Percentiles rank a stretch among this genome's conserved stretches.
Evolutionary conservation across 179 eudicot genomes (phyloP).

Genomic region (Sideroxylon spinosum): DNA sequence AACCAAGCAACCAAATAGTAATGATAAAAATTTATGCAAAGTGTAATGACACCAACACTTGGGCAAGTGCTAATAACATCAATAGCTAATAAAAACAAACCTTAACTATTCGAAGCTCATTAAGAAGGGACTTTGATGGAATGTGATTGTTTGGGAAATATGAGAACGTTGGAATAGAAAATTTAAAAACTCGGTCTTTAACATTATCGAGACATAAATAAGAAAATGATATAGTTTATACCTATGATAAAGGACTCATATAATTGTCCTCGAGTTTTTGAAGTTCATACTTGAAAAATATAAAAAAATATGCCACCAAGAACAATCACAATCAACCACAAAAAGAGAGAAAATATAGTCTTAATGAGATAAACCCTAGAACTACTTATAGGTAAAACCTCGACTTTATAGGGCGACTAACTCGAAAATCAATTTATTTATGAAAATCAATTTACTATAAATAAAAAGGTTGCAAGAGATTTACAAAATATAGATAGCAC

Average conservation of each 20-base stretch:
- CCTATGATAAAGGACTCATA: slow-evolving; percentile 42
- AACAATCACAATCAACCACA: no score
- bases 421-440: no score
- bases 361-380: no score
- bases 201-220: slow-evolving; percentile 7
- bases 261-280: slow-evolving; percentile 82
- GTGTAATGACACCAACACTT: background rate
- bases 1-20: background rate
- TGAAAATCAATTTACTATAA: no score
- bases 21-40: background rate
- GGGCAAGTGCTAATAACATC: slow-evolving; percentile 1
- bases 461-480: no score
- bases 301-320: no score
- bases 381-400: no score
- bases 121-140: slow-evolving; percentile 91
- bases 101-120: slow-evolving; percentile 81
- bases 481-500: no score
- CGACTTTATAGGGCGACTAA: no score
- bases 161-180: slow-evolving; percentile 68
- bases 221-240: background rate
- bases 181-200: slow-evolving; percentile 19
- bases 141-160: slow-evolving; percentile 71
- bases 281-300: slow-evolving; percentile 74
- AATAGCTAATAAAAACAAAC: slow-evolving; percentile 34
- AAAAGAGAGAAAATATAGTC: no score